These are phyloP conservation scores for Lenzites betulinus DNA, from an alignment of 768 basidiomycete genomes.

Conservation along the genomic window DNA sequence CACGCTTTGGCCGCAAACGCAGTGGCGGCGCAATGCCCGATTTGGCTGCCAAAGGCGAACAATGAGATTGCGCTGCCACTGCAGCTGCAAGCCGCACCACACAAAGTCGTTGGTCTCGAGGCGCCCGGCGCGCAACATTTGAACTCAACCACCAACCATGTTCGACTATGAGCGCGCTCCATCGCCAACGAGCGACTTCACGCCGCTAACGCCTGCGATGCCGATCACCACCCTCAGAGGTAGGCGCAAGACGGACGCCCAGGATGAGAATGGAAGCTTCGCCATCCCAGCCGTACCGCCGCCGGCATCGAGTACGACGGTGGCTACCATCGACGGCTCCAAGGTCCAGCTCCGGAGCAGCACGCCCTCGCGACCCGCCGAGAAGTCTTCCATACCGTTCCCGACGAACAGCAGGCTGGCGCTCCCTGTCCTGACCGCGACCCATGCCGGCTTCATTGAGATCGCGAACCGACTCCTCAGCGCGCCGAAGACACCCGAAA, in stretches of 20 bases:
- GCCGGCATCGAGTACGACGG: background rate
- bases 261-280: conserved; percentile 14
- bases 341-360: background rate
- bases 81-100: no score
- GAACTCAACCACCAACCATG: conserved; percentile 8
- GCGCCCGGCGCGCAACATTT: background rate
- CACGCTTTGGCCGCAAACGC: background rate
- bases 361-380: background rate
- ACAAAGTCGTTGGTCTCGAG: conserved; percentile 7
- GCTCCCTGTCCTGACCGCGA: conserved; percentile 10
- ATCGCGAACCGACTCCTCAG: conserved; percentile 5
- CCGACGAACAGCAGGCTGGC: conserved; percentile 11
- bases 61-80: background rate
- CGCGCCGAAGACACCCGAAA: background rate
- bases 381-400: conserved; percentile 11
- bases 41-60: no score
- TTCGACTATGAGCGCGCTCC: conserved; percentile 8
- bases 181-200: background rate
- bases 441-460: conserved; percentile 7
- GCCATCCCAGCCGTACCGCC: conserved; percentile 4
- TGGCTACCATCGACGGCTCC: background rate
- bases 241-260: conserved; percentile 14
- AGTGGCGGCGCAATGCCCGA: background rate
- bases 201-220: conserved; percentile 12
- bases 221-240: conserved; percentile 8